Conservation (phyloP, 495 filamentous ascomycete genomes). For the Clohesyomyces aquaticus region DNA sequence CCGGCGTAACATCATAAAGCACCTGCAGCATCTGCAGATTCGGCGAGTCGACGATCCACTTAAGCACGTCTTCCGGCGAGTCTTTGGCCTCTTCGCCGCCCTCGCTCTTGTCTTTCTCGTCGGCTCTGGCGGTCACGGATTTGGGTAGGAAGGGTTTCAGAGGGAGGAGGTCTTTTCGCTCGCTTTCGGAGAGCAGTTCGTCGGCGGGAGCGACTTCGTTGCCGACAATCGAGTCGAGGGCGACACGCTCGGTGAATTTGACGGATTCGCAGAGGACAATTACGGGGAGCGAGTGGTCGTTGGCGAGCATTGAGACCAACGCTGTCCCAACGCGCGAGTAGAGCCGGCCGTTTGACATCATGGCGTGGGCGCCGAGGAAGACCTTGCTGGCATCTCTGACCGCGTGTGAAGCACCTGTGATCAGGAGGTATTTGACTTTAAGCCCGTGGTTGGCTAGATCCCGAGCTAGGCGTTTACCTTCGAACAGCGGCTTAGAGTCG, state of each 20-base stretch:
- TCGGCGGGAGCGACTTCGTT: slow-evolving; percentile 83
- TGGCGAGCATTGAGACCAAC: slow-evolving; percentile 83
- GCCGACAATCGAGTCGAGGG: slow-evolving; percentile 85
- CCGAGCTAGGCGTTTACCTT: slow-evolving; percentile 75
- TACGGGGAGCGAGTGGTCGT: slow-evolving; percentile 73
- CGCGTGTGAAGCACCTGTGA: slow-evolving; percentile 72
- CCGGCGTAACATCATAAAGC: slow-evolving; percentile 94
- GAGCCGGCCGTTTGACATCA: slow-evolving; percentile 58
- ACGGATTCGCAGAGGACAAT: slow-evolving; percentile 92
- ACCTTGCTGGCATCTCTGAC: slow-evolving; percentile 77
- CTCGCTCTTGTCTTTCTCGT: slow-evolving; percentile 45
- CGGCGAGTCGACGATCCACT: slow-evolving; percentile 63
- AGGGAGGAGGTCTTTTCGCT: slow-evolving; percentile 32
- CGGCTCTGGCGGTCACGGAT: slow-evolving; percentile 31
- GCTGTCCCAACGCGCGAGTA: slow-evolving; percentile 88
- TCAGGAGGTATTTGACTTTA: slow-evolving; percentile 76
- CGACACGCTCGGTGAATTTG: slow-evolving; percentile 91
- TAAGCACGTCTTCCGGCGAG: slow-evolving; percentile 44
- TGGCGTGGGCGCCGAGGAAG: slow-evolving; percentile 62
- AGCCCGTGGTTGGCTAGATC: slow-evolving; percentile 69
- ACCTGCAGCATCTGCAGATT: slow-evolving; percentile 77
- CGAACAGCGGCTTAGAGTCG: slow-evolving; percentile 78
- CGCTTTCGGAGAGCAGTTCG: slow-evolving; percentile 56
- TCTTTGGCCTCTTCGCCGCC: slow-evolving; percentile 47
- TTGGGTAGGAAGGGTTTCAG: slow-evolving; percentile 34